Evolutionary conservation across 768 basidiomycete species (phyloP).

Genomic region (Suillus brevipes): DNA sequence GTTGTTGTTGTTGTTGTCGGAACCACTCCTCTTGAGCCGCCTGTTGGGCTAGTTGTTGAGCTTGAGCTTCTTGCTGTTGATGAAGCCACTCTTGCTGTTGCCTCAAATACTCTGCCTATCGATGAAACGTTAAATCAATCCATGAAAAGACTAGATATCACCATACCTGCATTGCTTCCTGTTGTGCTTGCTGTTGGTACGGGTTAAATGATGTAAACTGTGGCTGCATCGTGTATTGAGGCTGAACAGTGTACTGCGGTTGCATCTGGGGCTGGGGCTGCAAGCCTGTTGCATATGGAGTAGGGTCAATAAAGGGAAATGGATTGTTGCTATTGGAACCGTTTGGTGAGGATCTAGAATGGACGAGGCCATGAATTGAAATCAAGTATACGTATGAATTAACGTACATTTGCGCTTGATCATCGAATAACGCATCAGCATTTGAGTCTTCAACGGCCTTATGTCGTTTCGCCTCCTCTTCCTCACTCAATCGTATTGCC

Average conservation of each 20-base stretch:
- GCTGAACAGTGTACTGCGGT: constrained; percentile 78
- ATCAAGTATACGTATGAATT: constrained; percentile 9
- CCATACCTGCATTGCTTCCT: constrained; percentile 73
- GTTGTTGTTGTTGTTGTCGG: constrained; percentile 68
- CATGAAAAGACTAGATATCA: not conserved
- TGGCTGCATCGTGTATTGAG: constrained; percentile 72
- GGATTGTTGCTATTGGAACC: constrained; percentile 43
- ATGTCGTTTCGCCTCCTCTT: constrained; percentile 82
- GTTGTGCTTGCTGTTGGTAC: constrained; percentile 89
- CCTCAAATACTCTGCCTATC: constrained; percentile 43
- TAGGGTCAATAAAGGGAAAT: constrained; percentile 63
- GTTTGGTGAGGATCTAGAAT: constrained; percentile 33
- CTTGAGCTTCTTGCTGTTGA: constrained; percentile 58
- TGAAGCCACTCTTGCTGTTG: constrained; percentile 71
- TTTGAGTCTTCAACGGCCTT: constrained; percentile 74
- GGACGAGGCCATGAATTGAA: constrained; percentile 8
- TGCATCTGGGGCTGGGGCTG: constrained; percentile 56
- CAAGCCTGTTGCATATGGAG: constrained; percentile 55
- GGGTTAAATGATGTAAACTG: constrained; percentile 95
- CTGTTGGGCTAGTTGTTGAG: constrained; percentile 38
- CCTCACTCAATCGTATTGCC: constrained; percentile 84
- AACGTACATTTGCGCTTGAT: constrained; percentile 74
- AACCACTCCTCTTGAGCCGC: constrained; percentile 57
- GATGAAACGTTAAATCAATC: too few relatives aligned
- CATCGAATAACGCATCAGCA: constrained; percentile 79